These are phyloP conservation scores for Paxillus ammoniavirescens DNA, from an alignment of 768 basidiomycete species.

Conservation along the genomic window DNA sequence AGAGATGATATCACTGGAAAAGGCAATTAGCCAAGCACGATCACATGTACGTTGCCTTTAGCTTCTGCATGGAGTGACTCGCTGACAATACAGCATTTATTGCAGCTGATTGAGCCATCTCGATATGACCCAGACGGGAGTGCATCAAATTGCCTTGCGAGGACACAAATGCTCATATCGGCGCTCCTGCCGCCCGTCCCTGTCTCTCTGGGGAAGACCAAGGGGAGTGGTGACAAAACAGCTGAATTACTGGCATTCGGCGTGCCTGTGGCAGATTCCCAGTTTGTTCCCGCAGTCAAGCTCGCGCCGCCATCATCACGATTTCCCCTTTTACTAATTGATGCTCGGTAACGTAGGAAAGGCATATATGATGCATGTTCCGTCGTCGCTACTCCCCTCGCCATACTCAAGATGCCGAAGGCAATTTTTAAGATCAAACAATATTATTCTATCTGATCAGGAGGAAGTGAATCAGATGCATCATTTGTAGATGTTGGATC, in stretches of 20 bases:
- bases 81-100: slow-evolving; percentile 3
- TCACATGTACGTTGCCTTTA: slow-evolving; percentile 25
- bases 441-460: slow-evolving; percentile 9
- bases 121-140: slow-evolving; percentile 24
- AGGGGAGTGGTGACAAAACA: slow-evolving; percentile 36
- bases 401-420: slow-evolving; percentile 21
- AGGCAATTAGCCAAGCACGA: slow-evolving; percentile 24
- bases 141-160: slow-evolving; percentile 46
- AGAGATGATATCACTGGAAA: slow-evolving; percentile 22
- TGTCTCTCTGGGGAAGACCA: slow-evolving; percentile 17
- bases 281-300: slow-evolving; percentile 58
- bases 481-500: slow-evolving; percentile 3
- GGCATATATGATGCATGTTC: slow-evolving; percentile 16
- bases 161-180: slow-evolving; percentile 62
- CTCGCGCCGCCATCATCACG: slow-evolving; percentile 70
- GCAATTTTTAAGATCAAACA: slow-evolving; percentile 13
- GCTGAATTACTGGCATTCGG: slow-evolving; percentile 52
- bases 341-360: slow-evolving; percentile 26
- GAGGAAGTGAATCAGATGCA: neutral
- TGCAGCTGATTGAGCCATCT: slow-evolving; percentile 15
- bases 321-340: slow-evolving; percentile 73
- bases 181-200: slow-evolving; percentile 47
- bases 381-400: slow-evolving; percentile 13
- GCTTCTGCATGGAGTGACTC: neutral
- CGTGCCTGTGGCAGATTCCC: slow-evolving; percentile 48